Percentiles rank a stretch among this genome's conserved stretches.
Evolutionary conservation across 2,329 filamentous ascomycete genomes (phyloP).

Genomic region (Beauveria varroae): DNA sequence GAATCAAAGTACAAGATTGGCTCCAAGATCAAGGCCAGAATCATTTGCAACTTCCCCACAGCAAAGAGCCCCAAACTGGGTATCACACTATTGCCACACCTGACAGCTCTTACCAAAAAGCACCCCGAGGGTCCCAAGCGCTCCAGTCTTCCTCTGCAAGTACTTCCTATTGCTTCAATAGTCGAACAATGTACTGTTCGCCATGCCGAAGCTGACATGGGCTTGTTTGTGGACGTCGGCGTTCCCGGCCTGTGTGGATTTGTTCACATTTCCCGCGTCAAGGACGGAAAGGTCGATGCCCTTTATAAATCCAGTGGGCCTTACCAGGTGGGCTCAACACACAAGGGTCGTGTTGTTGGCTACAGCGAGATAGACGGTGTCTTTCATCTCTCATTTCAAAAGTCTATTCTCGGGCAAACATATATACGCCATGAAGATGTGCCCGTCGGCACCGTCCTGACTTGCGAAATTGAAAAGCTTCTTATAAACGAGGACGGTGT

Average conservation of each 20-base stretch:
- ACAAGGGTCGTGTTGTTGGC: constrained; percentile 74
- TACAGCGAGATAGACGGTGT: constrained; percentile 84
- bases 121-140: constrained; percentile 25
- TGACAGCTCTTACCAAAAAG: constrained; percentile 55
- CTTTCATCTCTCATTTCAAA: constrained; percentile 78
- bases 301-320: constrained; percentile 69
- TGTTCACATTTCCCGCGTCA: constrained; percentile 87
- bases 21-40: constrained; percentile 73
- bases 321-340: constrained; percentile 69
- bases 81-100: constrained; percentile 80
- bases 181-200: constrained; percentile 72
- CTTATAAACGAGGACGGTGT: constrained; percentile 72
- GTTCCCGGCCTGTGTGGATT: constrained; percentile 65
- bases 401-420: constrained; percentile 73
- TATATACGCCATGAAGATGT: constrained; percentile 92
- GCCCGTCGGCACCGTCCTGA: constrained; percentile 69
- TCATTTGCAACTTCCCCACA: constrained; percentile 80
- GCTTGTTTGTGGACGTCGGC: constrained; percentile 70
- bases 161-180: constrained; percentile 64
- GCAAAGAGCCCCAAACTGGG: constrained; percentile 77
- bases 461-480: constrained; percentile 78
- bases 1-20: constrained; percentile 75
- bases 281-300: constrained; percentile 81
- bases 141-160: constrained; percentile 45
- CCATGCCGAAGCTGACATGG: constrained; percentile 71